phyloP scores from a whole-genome alignment of 306 rosid genomes.

The Corylus avellana region DNA sequence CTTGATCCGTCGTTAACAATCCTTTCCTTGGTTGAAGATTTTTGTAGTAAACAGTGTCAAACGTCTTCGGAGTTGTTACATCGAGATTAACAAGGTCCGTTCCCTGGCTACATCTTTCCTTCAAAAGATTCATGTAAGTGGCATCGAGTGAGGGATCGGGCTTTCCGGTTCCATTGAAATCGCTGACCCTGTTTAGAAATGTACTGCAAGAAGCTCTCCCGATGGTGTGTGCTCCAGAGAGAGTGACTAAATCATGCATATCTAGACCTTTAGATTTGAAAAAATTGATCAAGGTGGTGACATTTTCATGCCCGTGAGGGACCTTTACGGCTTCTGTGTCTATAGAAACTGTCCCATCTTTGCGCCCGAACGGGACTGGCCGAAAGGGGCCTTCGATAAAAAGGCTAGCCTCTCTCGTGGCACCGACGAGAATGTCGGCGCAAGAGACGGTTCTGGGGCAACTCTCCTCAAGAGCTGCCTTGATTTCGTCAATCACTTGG shows the following conservation, averaged over 20 bases:
- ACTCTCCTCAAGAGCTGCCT: conserved; percentile 53
- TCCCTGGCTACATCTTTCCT: conserved; percentile 66
- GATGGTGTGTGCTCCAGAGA: conserved; percentile 84
- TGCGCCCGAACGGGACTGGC: conserved; percentile 83
- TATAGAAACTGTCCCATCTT: conserved; percentile 64
- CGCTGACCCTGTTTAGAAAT: conserved; percentile 53
- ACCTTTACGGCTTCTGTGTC: conserved; percentile 63
- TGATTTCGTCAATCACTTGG: conserved; percentile 67
- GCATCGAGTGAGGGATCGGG: conserved; percentile 67
- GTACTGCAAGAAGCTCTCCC: conserved; percentile 67
- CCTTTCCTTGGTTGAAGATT: conserved; percentile 78
- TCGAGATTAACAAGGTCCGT: too few relatives aligned
- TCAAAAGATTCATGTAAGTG: conserved; percentile 49
- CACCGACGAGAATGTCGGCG: conserved; percentile 82
- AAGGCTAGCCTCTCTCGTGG: conserved; percentile 83
- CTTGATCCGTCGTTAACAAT: conserved; percentile 70
- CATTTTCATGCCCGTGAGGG: conserved; percentile 83
- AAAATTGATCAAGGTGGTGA: conserved; percentile 47
- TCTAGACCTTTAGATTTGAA: conserved; percentile 56
- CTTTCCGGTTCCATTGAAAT: conserved; percentile 51
- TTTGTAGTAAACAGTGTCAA: too few relatives aligned
- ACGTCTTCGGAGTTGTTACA: too few relatives aligned
- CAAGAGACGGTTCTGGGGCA: conserved; percentile 87
- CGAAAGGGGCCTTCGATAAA: conserved; percentile 85
- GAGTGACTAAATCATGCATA: conserved; percentile 74